Percentiles rank a stretch among this genome's conserved stretches.
These are phyloP conservation scores for Mycena sanguinolenta DNA, from an alignment of 768 basidiomycete species.

Conservation along the genomic window DNA sequence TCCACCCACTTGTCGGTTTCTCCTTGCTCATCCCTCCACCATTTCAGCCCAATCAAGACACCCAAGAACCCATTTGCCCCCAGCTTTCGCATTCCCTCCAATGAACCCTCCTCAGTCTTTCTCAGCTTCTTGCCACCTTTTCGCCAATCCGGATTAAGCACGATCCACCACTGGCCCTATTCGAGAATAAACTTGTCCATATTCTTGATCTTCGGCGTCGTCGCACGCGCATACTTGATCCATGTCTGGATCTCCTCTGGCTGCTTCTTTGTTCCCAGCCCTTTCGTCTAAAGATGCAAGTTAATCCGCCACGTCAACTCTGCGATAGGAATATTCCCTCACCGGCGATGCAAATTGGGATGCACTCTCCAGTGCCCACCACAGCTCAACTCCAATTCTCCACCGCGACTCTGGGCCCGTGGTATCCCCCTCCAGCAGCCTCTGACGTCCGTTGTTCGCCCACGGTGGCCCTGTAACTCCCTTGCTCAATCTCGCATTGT, in stretches of 20 bases:
- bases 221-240: background rate
- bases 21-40: background rate
- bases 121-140: background rate
- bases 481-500: too few species aligned
- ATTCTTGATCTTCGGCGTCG: background rate
- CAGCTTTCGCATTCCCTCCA: background rate
- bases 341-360: background rate
- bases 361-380: background rate
- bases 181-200: background rate
- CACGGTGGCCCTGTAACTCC: too few species aligned
- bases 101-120: background rate
- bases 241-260: too few species aligned
- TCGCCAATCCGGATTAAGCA: background rate
- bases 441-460: too few species aligned
- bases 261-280: background rate
- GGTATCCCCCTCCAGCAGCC: too few species aligned
- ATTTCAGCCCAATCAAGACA: background rate
- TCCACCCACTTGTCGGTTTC: background rate
- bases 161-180: background rate
- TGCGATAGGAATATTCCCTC: background rate
- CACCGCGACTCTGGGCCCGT: too few species aligned
- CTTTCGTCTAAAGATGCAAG: background rate
- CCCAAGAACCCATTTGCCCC: background rate
- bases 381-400: background rate
- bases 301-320: background rate